Base-by-base conservation (phyloP, 1,139 yeast species). In the Spathaspora sp. region DNA sequence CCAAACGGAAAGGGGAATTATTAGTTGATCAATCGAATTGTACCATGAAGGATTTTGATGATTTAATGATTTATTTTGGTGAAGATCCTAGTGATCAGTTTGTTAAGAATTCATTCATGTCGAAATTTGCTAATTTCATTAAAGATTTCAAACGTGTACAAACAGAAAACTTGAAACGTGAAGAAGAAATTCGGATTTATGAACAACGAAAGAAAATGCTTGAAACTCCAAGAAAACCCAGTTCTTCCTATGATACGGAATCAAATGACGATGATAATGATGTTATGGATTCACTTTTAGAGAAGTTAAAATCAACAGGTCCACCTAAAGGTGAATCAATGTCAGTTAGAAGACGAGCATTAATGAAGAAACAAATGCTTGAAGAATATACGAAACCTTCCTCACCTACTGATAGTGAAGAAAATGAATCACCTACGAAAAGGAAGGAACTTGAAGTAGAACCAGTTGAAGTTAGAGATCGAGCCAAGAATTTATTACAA, bases 301-400 rank as follows among this genome's bases (percentile, higher is more conserved):
- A 85, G 57, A 84, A 83, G 58, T 73, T 86, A 57, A 84, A 86
- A 59, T 86, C 87, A 31, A 86, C 87, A 0, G 90, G 89, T 0
- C 86, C 89, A 13, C 58, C 82, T 6, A 80, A 80, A 54, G 84
- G 89, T 3, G 95, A 88, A 58, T 84, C 95, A 0, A 69, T 87
- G 1, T 82, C 93, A 7, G 96, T 96, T 0, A 72, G 96, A 55
- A 82, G 89, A 57, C 74, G 95, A 49, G 96, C 96, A 0, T 70
- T 86, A 52, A 87, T 91, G 54, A 79, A 93, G 52, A 82, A 76
- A 55, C 82, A 81, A 46, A 58, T 84, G 41, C 47, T 78, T 50
- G 80, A 74, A 44, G 68, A 65, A 37, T 70, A 63, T 51, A 66
- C 60, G 45, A 61, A 56, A 36, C 44, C 29, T 9, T 43, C 47